Conservation (phyloP, 768 basidiomycete species). For the Pluteus cervinus region DNA sequence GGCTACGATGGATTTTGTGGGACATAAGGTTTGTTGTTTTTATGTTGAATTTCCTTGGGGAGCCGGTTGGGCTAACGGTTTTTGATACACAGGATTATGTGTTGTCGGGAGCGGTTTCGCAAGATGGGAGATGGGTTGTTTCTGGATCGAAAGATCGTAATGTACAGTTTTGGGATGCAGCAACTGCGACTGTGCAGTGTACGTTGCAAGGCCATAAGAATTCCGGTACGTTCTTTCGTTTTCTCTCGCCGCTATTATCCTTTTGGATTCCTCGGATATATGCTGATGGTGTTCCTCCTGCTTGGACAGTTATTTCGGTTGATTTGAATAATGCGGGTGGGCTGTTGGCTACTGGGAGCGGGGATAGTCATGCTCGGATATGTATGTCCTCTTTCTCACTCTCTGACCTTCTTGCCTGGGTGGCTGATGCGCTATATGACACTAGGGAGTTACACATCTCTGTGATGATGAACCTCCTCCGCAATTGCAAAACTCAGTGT, state of each 20-base stretch:
- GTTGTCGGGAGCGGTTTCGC: constrained; percentile 49
- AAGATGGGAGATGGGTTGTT: constrained; percentile 77
- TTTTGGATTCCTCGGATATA: neutral
- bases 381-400: constrained; percentile 16
- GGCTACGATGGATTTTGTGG: constrained; percentile 65
- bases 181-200: constrained; percentile 56
- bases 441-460: too few relatives aligned
- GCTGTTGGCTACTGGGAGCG: constrained; percentile 26
- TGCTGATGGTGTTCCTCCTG: too few relatives aligned
- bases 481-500: too few relatives aligned
- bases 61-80: constrained; percentile 35
- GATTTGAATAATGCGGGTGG: constrained; percentile 27
- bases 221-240: constrained; percentile 10
- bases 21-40: constrained; percentile 83
- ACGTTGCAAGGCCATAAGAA: constrained; percentile 54
- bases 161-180: constrained; percentile 72
- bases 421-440: too few relatives aligned
- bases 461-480: too few relatives aligned
- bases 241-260: neutral
- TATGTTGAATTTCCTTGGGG: too few relatives aligned
- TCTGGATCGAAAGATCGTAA: constrained; percentile 78
- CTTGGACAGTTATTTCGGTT: constrained; percentile 27
- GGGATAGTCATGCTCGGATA: constrained; percentile 29
- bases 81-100: constrained; percentile 46
- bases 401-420: too few relatives aligned